Evolutionary conservation across 192 early-diverging fungal genomes (phyloP), one percentile per base, ranked within the genome.

Genomic region (Coemansia sp.): DNA sequence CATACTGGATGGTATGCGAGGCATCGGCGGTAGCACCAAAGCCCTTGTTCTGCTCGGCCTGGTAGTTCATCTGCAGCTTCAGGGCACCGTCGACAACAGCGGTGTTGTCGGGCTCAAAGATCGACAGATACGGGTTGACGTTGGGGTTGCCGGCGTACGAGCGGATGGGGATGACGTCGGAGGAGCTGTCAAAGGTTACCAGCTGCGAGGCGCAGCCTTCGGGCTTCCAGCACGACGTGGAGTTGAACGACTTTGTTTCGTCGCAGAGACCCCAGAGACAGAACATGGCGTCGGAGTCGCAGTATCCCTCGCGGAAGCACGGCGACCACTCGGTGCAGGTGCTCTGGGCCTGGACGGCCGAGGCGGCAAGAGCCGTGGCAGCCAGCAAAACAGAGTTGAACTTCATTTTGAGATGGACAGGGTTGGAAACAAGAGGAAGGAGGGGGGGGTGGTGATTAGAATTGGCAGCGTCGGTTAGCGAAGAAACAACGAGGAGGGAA

Each of bases 1-100:
- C 87, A 55, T 86, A 87, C 66, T 84, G 60, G 76, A 88, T 78
- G 16, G 76, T 74, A 36, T 63, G 64, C 27, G 76, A 55, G 28
- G 64, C 51, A 42, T 61, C 54, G 19, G 81, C 83, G 1, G 85
- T 85, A 1, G 85, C 78, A 3, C 86, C 86, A 48, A 85, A 78
- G 24, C 86, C 86, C 68, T 83, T 83, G 55, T 74, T 75, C 52
- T 82, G 72, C 18, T 56, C 48, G 16, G 71, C 61, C 24, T 72
- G 65, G 64, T 75, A 75, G 22, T 54, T 69, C 72, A 75, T 71
- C 30, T 67, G 39, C 60, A 75, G 55, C 36, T 59, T 59, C 22
- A 81, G 54, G 51, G 74, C 64, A 45, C 68, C 56, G 48, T 52
- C 49, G 16, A 54, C 61, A 0, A 62, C 63, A 18, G 25, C 19